phyloP scores from a whole-genome alignment of 768 basidiomycete genomes.

The Pleurotus pulmonarius region DNA sequence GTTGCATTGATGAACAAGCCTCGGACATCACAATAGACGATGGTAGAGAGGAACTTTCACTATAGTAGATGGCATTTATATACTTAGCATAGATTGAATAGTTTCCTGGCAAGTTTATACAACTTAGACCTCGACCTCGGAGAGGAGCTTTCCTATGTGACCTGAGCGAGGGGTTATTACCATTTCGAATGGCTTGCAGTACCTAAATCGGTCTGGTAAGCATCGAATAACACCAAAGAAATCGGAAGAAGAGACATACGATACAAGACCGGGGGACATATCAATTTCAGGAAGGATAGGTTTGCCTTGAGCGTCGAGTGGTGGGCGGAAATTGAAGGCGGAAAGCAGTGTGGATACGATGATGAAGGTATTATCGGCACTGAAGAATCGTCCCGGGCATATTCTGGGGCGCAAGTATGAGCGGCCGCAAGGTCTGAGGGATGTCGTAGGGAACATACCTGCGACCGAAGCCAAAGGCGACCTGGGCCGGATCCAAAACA shows the following conservation, averaged over 20 bases:
- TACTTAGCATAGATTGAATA: not conserved
- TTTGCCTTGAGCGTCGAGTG: conserved; percentile 6
- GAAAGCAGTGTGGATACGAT: conserved; percentile 5
- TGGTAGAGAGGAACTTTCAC: not conserved
- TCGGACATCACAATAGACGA: not conserved
- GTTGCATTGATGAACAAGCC: conserved; percentile 33
- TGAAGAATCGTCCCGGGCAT: conserved; percentile 7
- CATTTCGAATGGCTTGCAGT: conserved; percentile 23
- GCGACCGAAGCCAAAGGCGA: conserved; percentile 33
- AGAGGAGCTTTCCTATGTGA: conserved; percentile 14
- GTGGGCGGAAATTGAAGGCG: conserved; percentile 5
- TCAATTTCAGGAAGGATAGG: not conserved
- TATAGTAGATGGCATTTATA: not conserved
- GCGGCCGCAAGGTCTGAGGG: too few relatives aligned
- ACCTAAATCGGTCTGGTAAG: conserved; percentile 3
- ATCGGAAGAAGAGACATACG: not conserved
- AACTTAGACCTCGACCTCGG: not conserved
- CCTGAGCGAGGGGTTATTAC: conserved; percentile 22
- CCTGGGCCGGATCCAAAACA: conserved; percentile 30
- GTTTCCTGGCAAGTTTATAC: not conserved
- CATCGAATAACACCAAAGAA: too few relatives aligned
- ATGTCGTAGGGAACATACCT: not conserved
- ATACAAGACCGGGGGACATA: conserved; percentile 4
- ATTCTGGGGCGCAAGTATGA: not conserved
- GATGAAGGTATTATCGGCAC: not conserved